phyloP scores from a whole-genome alignment of 345 rosid species.

The Carallia pectinifolia region DNA sequence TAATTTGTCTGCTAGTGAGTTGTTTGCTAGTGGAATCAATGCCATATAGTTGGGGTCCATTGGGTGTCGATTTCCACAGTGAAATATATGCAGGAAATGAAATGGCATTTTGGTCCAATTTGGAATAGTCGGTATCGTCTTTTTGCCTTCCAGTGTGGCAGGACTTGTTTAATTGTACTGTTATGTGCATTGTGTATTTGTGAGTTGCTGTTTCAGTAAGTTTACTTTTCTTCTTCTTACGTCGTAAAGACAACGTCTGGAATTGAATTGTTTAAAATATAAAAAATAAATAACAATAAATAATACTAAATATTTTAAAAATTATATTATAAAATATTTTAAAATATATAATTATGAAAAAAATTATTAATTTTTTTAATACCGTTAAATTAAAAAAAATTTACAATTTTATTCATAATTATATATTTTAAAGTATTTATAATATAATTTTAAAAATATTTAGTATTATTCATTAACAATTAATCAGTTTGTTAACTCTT shows the following conservation, averaged over 20 bases:
- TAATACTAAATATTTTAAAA: no score
- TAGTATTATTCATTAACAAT: no score
- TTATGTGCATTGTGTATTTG: background rate
- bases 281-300: no score
- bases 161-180: background rate
- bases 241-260: background rate
- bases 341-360: no score
- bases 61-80: constrained; percentile 5
- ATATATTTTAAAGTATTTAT: no score
- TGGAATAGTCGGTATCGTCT: background rate
- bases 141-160: background rate
- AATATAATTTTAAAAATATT: no score
- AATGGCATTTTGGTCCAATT: background rate
- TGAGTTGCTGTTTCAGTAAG: background rate
- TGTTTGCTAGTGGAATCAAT: constrained; percentile 25
- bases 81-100: background rate
- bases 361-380: no score
- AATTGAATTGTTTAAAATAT: no score
- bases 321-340: no score
- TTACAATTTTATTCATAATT: no score
- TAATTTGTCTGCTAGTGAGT: constrained; percentile 27
- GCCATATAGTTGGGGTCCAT: constrained; percentile 21
- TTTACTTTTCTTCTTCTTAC: background rate
- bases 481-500: no score
- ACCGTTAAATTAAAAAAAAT: no score